Evolutionary conservation across 805 yeast species (phyloP), one percentile per base, ranked within the genome.

Genomic region (Zygotorulaspora danielsina): DNA sequence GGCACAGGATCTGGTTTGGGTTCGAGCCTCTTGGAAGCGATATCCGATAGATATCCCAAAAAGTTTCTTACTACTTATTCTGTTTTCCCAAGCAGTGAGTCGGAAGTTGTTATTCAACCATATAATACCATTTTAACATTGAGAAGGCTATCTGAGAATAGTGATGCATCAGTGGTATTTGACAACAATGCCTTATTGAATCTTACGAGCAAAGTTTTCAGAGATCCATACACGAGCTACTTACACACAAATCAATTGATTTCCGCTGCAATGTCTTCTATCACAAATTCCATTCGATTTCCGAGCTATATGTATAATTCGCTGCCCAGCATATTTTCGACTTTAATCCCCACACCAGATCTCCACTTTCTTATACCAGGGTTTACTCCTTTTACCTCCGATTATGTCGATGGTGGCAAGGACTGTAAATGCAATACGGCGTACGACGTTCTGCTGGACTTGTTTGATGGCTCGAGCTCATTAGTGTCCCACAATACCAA

Each of bases 1-100:
- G 99, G 99, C 27, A 93, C 98, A 0, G 99, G 99, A 0, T 84
- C 96, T 0, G 98, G 99, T 3, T 76, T 88, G 25, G 98, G 98
- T 1, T 84, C 95, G 0, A 75, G 75, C 41, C 51, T 93, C 31
- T 63, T 93, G 26, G 97, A 93, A 59, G 68, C 78, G 11, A 61
- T 94, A 41, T 76, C 78, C 41, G 98, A 93, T 59, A 67, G 87
- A 39, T 90, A 79, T 58, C 78, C 83, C 36, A 89, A 89, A 60
- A 90, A 88, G 55, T 64, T 93, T 35, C 68, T 85, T 6, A 84
- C 84, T 42, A 87, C 97, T 0, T 84, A 83, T 53, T 84, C 93
- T 33, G 83, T 93, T 2, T 89, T 93, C 55, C 96, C 96, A 1
- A 75, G 74, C 24, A 75, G 79, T 33, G 79, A 77, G 40, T 83